These are phyloP conservation scores for Gynandropsis gynandra DNA, from an alignment of 345 rosid species.

Conservation along the genomic window DNA sequence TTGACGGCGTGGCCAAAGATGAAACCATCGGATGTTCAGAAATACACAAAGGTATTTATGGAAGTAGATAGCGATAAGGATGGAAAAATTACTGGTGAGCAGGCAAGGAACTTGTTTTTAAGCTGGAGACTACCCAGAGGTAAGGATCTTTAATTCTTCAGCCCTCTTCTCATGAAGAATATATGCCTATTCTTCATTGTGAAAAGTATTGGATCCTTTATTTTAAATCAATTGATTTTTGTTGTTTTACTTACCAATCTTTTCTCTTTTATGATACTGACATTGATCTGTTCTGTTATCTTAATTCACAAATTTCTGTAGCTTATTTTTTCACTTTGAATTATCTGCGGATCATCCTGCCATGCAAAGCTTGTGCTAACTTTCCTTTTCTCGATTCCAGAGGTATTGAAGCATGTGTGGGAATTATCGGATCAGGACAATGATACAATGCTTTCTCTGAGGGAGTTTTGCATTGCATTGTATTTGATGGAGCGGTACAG, in stretches of 20 bases:
- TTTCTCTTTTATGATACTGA: constrained; percentile 12
- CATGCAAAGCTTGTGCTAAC: constrained; percentile 14
- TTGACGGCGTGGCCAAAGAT: constrained; percentile 82
- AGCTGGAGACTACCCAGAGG: constrained; percentile 99
- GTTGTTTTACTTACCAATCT: background rate
- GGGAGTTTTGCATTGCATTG: constrained; percentile 92
- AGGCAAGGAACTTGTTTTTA: constrained; percentile 84
- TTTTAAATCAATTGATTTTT: constrained; percentile 8
- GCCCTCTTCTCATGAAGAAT: constrained; percentile 12
- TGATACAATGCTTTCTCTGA: constrained; percentile 98
- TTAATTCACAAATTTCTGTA: constrained; percentile 12
- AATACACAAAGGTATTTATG: constrained; percentile 80
- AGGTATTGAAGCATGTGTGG: constrained; percentile 95
- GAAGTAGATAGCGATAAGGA: constrained; percentile 93
- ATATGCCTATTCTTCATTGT: background rate
- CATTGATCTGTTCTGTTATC: constrained; percentile 9
- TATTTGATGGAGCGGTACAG: constrained; percentile 94
- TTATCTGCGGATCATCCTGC: constrained; percentile 13
- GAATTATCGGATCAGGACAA: constrained; percentile 96
- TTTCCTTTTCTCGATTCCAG: constrained; percentile 36
- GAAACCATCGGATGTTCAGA: constrained; percentile 83
- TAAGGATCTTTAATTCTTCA: constrained; percentile 24
- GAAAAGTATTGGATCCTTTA: constrained; percentile 10
- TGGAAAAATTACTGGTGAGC: constrained; percentile 92
- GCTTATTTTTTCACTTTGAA: constrained; percentile 13